phyloP scores from a whole-genome alignment of 805 yeast genomes.

The Pichia californica region DNA sequence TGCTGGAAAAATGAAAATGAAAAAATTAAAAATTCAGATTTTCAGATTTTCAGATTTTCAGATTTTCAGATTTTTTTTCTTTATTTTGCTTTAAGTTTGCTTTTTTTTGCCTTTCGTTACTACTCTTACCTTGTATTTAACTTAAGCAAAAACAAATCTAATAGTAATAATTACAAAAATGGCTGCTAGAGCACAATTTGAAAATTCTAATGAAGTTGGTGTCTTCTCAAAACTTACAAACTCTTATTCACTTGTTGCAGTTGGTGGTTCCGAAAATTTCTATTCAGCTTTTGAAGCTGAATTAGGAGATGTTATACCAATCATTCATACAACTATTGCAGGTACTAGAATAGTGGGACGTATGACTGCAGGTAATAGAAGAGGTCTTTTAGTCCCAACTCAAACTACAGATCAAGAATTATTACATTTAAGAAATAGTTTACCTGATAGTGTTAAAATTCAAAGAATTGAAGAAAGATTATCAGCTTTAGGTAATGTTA shows the following conservation, averaged over 20 bases:
- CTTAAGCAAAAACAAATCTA: too few relatives aligned
- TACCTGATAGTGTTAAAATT: constrained; percentile 91
- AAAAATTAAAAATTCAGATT: too few relatives aligned
- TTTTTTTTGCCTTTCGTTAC: too few relatives aligned
- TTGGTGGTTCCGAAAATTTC: constrained; percentile 83
- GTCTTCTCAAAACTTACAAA: constrained; percentile 93
- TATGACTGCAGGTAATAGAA: constrained; percentile 97
- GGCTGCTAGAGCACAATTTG: constrained; percentile 76
- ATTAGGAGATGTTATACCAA: constrained; percentile 92
- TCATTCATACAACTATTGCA: constrained; percentile 95
- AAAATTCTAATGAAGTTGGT: constrained; percentile 86
- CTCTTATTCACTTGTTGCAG: constrained; percentile 92
- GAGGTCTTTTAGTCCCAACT: constrained; percentile 94
- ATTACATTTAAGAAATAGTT: constrained; percentile 92
- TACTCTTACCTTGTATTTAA: too few relatives aligned
- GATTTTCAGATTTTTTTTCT: too few relatives aligned
- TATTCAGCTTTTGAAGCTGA: constrained; percentile 97
- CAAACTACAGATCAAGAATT: constrained; percentile 98
- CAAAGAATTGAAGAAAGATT: constrained; percentile 98
- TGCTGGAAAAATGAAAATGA: too few relatives aligned
- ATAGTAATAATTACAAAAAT: constrained; percentile 23
- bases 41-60: too few relatives aligned
- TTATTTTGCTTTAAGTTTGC: too few relatives aligned
- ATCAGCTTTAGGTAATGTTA: constrained; percentile 95
- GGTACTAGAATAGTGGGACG: constrained; percentile 98